phyloP scores from a whole-genome alignment of 441 rosid species.

The Cnidoscolus chayamansa region DNA sequence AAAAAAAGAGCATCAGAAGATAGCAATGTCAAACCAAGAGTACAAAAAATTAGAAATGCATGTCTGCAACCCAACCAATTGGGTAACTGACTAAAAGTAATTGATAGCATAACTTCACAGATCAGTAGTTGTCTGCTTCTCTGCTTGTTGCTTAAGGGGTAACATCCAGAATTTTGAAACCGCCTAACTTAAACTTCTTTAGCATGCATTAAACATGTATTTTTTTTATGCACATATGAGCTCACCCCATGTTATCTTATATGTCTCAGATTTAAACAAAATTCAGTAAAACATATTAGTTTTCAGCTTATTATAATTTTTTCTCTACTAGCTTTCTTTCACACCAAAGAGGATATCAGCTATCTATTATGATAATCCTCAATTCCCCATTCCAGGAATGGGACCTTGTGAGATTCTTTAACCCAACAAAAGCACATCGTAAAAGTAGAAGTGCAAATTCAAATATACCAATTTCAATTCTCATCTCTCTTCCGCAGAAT shows the following conservation, averaged over 20 bases:
- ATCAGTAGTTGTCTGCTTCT: not conserved
- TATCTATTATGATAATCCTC: not conserved
- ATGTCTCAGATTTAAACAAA: not conserved
- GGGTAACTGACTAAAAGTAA: not conserved
- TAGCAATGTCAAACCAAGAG: not conserved
- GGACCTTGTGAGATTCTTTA: not conserved
- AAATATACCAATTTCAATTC: not conserved
- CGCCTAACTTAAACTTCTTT: too few species aligned
- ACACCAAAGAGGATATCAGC: not conserved
- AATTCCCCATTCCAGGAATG: not conserved
- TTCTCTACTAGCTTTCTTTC: not conserved
- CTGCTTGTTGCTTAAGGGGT: not conserved
- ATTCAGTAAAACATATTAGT: not conserved
- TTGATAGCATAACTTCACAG: not conserved
- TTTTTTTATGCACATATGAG: too few species aligned
- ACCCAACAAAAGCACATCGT: not conserved
- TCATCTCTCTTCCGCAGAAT: not conserved
- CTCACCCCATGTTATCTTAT: too few species aligned
- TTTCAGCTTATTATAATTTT: not conserved
- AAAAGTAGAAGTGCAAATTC: too few species aligned
- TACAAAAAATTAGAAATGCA: not conserved
- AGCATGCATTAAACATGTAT: too few species aligned
- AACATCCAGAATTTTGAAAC: too few species aligned
- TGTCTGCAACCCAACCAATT: not conserved
- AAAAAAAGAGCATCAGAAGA: not conserved